These are phyloP conservation scores for Sechiopsis laciniata DNA, from an alignment of 306 rosid species.

Conservation along the genomic window DNA sequence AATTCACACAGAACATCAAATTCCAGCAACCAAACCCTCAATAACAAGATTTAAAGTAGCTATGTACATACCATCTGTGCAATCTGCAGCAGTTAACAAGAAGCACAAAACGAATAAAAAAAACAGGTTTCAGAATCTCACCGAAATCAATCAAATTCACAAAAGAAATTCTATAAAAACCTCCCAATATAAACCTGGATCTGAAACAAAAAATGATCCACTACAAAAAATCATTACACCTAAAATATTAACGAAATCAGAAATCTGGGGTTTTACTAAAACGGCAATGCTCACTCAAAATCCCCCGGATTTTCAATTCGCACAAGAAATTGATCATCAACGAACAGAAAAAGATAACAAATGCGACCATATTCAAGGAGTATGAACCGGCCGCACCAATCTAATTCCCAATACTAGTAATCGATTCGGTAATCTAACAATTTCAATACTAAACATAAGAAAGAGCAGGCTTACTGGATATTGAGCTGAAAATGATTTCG, in stretches of 20 bases:
- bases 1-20: background rate
- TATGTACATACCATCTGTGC: background rate
- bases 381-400: background rate
- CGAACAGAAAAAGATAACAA: constrained; percentile 5
- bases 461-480: constrained; percentile 6
- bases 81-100: constrained; percentile 7
- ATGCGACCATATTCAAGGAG: background rate
- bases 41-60: constrained; percentile 6
- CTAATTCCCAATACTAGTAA: background rate
- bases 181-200: background rate
- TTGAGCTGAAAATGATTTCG: background rate
- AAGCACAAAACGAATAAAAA: background rate
- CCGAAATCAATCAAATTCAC: background rate
- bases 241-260: background rate
- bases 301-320: background rate
- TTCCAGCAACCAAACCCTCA: constrained; percentile 6
- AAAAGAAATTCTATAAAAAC: background rate
- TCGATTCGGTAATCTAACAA: background rate
- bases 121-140: background rate
- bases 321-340: background rate
- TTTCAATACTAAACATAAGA: background rate
- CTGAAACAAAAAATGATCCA: background rate
- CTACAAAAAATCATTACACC: background rate
- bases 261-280: constrained; percentile 16
- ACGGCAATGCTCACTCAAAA: background rate